Base-by-base conservation (phyloP, 116 monocot genomes). In the Iris pallida region DNA sequence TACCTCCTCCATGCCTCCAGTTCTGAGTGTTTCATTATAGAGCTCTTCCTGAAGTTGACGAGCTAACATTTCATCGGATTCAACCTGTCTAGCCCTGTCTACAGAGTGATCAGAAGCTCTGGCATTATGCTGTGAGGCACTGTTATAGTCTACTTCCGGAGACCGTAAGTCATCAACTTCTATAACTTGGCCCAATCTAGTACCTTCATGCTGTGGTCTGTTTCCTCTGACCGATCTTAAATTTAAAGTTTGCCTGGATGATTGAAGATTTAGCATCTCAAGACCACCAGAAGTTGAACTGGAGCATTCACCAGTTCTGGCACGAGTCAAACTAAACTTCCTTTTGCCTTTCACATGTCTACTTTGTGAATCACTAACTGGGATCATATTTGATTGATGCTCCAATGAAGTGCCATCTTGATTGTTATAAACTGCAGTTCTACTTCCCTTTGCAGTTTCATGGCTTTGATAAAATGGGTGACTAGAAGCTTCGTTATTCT, bases 11-110 rank as follows among this genome's bases (percentile, higher is more conserved):
- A 55, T 55, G 18, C 9, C 53, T 66, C 59, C 59, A 15, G 53
- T 46, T 55, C 55, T 42, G 59, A 58, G 76, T 7, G 60, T 68
- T 66, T 84, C 84, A 63, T 76, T 55, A 54, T 76, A 76, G n/a
- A 80, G 72, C 53, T 84, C 72, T 46, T 84, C 80, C 55, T 84
- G 84, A 40, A 84, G 84, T 47, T 70, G 79, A 7, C 76, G 75
- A 42, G 84, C 84, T 62, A 84, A 68, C 53, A 80, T 59, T 62
- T 84, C 84, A 65, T 84, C 84, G 15, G 84, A 72, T 51, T 79
- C 76, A 76, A 84, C 63, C 61, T 80, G 84, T 12, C 14, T 76
- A 70, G 59, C 51, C 45, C 54, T 71, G 55, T 55, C 57, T 61
- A 48, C 45, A 65, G 11, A 42, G 3, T 30, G 30, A 30, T 30